These are phyloP conservation scores for Pythium insidiosum DNA, from an alignment of 352 stramenopile species.

Conservation along the genomic window DNA sequence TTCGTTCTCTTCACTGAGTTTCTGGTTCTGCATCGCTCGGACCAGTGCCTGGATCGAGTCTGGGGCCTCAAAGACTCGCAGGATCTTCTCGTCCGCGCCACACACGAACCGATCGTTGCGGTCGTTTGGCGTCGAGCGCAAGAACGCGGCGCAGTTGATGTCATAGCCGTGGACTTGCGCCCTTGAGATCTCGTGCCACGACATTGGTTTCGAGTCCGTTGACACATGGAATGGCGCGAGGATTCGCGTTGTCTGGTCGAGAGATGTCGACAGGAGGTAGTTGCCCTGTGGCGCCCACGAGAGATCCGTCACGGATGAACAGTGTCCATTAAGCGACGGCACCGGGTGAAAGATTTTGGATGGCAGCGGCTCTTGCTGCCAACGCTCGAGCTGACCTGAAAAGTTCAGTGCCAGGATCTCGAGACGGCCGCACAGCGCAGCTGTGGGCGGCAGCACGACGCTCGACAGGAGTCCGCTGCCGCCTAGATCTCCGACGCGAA, in stretches of 20 bases:
- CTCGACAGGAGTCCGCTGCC: slow-evolving; percentile 45
- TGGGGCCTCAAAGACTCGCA: slow-evolving; percentile 69
- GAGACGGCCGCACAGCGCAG: too few species aligned
- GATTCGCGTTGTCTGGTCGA: slow-evolving; percentile 65
- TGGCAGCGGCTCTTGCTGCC: slow-evolving; percentile 37
- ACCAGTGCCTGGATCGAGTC: slow-evolving; percentile 32
- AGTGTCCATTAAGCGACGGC: slow-evolving; percentile 50
- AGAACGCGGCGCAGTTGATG: slow-evolving; percentile 64
- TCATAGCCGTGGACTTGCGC: slow-evolving; percentile 80
- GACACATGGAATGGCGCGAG: slow-evolving; percentile 19
- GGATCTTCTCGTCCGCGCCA: slow-evolving; percentile 77
- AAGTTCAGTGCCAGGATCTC: slow-evolving; percentile 60
- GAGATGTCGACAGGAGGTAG: slow-evolving; percentile 64
- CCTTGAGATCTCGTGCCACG: slow-evolving; percentile 62
- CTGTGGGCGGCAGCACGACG: slow-evolving; percentile 19
- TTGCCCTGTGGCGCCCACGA: slow-evolving; percentile 53
- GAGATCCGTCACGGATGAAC: slow-evolving; percentile 42
- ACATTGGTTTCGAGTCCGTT: too few species aligned
- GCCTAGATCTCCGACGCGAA: slow-evolving; percentile 48
- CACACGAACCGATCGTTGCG: slow-evolving; percentile 55
- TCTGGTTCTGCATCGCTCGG: slow-evolving; percentile 8
- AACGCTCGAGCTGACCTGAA: slow-evolving; percentile 54
- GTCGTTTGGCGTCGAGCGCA: slow-evolving; percentile 5
- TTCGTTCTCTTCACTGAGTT: not conserved
- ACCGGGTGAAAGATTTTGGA: slow-evolving; percentile 45